Base-by-base conservation (phyloP, 2,329 filamentous ascomycete species). In the Trichoderma hamatum region DNA sequence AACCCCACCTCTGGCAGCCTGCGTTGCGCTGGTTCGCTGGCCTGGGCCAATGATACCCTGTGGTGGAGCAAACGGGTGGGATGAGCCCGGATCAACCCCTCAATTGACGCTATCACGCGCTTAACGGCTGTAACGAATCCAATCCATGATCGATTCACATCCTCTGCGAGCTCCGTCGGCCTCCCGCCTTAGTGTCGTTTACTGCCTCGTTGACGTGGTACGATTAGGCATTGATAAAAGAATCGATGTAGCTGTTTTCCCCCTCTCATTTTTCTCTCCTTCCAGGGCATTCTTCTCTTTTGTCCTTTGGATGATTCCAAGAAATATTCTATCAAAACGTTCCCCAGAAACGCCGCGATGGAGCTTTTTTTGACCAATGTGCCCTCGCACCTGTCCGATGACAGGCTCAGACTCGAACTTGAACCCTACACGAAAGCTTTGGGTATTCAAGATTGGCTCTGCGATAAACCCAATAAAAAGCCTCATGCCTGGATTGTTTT, bases 341-440 rank as follows among this genome's bases (percentile, higher is more conserved):
- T 28, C 6, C 32, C 21, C 14, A 14, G 7, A 43, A 21, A 49
- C 52, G 26, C 36, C 34, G 66, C n/a, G 6, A 86, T 87, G 81
- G 84, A 87, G 70, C 80, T 84, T 13, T 82, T 81, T 43, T 72
- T 87, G 36, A 71, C 65, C 16, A 80, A 82, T 13, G 77, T 88
- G 16, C 84, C 84, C 1, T 34, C 63, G 11, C 75, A 80, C 32
- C 72, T 86, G 34, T 76, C 79, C 11, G 78, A 83, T 2, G 72
- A 79, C 0, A 72, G 72, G 7, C 74, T 88, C 11, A 74, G 72
- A 13, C 72, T 66, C 0, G 80, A 83, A 61, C 77, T 88, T 1
- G 64, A 72, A 19, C 80, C 82, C 0, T 74, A 80, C 32, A 80
- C 87, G 74, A 73, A 75, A 0, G 71, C 59, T 0, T 76, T 88